Conservation (phyloP, 768 basidiomycete species). For the Baorangia bicolor region DNA sequence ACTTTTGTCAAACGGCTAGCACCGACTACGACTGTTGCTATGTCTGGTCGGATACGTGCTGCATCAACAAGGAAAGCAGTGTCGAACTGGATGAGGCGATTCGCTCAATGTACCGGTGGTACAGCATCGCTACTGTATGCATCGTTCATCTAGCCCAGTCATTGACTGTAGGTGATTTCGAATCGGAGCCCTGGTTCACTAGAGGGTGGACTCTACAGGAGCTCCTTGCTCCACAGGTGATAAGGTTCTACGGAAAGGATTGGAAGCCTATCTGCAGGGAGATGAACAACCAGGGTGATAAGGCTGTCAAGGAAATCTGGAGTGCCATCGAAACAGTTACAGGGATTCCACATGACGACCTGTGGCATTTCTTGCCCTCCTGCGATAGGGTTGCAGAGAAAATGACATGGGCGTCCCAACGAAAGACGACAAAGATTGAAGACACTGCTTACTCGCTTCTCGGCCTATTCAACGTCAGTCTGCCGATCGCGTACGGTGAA, state of each 20-base stretch:
- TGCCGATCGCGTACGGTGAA: constrained; percentile 27
- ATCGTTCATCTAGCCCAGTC: constrained; percentile 21
- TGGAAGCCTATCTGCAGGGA: constrained; percentile 17
- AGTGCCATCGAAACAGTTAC: constrained; percentile 9
- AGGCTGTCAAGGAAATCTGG: constrained; percentile 9
- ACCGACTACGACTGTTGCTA: constrained; percentile 17
- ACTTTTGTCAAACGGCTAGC: constrained; percentile 16
- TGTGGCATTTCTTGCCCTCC: constrained; percentile 12
- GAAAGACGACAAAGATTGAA: constrained; percentile 24
- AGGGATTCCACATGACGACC: constrained; percentile 9
- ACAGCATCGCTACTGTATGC: constrained; percentile 22
- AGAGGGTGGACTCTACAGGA: constrained; percentile 24
- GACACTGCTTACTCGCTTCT: constrained; percentile 27
- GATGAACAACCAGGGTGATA: constrained; percentile 4
- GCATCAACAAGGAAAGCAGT: constrained; percentile 27
- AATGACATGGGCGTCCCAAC: constrained; percentile 25
- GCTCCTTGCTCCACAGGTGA: constrained; percentile 11
- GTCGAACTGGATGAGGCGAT: constrained; percentile 32
- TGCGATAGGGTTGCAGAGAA: constrained; percentile 17
- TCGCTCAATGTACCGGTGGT: constrained; percentile 31
- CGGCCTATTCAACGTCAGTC: constrained; percentile 21
- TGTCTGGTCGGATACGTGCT: constrained; percentile 28
- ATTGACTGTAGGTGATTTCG: constrained; percentile 6
- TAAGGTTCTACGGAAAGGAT: constrained; percentile 19
- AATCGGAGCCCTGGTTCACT: constrained; percentile 21